Conservation (phyloP, 2,329 filamentous ascomycete genomes). For the Botryotinia calthae region DNA sequence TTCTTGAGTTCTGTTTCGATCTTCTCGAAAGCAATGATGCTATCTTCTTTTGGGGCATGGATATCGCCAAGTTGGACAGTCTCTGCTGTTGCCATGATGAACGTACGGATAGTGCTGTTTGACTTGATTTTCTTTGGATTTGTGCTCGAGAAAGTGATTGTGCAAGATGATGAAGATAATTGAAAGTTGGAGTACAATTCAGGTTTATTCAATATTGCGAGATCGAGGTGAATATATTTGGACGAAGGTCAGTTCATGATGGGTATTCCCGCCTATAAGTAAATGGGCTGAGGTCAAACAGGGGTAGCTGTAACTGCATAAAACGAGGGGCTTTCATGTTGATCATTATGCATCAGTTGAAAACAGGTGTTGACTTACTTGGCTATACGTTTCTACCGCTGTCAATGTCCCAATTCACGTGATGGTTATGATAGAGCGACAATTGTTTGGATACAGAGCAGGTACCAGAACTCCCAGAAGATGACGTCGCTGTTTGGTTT, state of each 20-base stretch:
- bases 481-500: not conserved
- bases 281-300: slow-evolving; percentile 9
- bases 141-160: not conserved
- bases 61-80: slow-evolving; percentile 48
- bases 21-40: slow-evolving; percentile 49
- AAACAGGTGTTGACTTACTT: slow-evolving; percentile 10
- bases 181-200: not conserved
- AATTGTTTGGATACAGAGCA: not conserved
- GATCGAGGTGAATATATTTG: not conserved
- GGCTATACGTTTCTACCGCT: not conserved
- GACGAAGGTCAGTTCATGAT: not conserved
- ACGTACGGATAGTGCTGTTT: slow-evolving; percentile 4
- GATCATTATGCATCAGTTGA: slow-evolving; percentile 4
- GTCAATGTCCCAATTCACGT: not conserved
- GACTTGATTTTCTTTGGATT: not conserved
- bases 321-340: slow-evolving; percentile 8
- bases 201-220: not conserved
- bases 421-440: not conserved
- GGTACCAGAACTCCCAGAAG: not conserved
- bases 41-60: slow-evolving; percentile 48
- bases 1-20: slow-evolving; percentile 52
- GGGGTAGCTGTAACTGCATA: slow-evolving; percentile 8
- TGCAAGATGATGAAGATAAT: too few relatives aligned
- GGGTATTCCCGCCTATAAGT: not conserved
- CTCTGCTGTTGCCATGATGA: slow-evolving; percentile 42